phyloP scores from a whole-genome alignment of 768 basidiomycete genomes.

The Podaxis carcinomalis region DNA sequence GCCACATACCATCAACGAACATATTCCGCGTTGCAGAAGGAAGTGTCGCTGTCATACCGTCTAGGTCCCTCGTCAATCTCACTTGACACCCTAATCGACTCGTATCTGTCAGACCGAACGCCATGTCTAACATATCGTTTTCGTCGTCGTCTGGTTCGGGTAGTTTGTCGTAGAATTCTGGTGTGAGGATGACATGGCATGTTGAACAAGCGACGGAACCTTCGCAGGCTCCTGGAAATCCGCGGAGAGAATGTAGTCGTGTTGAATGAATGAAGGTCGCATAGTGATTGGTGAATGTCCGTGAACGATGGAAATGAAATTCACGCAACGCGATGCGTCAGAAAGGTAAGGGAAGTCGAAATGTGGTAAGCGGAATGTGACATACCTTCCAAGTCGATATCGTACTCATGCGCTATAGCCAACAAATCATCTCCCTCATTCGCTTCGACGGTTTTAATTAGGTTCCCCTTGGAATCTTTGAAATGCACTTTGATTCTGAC shows the following conservation, averaged over 20 bases:
- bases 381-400: constrained; percentile 92
- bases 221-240: constrained; percentile 97
- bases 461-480: constrained; percentile 79
- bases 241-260: background rate
- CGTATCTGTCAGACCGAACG: constrained; percentile 94
- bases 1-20: constrained; percentile 98
- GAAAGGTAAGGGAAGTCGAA: background rate
- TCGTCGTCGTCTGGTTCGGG: constrained; percentile 97
- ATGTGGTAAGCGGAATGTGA: constrained; percentile 2
- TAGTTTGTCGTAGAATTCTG: constrained; percentile 78
- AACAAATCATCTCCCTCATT: constrained; percentile 94
- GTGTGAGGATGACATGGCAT: constrained; percentile 87
- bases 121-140: constrained; percentile 98
- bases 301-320: constrained; percentile 1
- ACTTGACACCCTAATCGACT: constrained; percentile 80
- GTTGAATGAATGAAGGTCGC: background rate
- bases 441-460: constrained; percentile 85
- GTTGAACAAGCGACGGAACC: constrained; percentile 96
- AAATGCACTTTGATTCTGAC: constrained; percentile 87
- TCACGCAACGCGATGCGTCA: background rate
- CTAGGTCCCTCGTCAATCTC: constrained; percentile 71
- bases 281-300: background rate
- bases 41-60: constrained; percentile 80
- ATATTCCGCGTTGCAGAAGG: constrained; percentile 95
- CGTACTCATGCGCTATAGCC: constrained; percentile 89